Evolutionary conservation across 441 rosid species (phyloP).

Genomic region (Erysimum pusillum): DNA sequence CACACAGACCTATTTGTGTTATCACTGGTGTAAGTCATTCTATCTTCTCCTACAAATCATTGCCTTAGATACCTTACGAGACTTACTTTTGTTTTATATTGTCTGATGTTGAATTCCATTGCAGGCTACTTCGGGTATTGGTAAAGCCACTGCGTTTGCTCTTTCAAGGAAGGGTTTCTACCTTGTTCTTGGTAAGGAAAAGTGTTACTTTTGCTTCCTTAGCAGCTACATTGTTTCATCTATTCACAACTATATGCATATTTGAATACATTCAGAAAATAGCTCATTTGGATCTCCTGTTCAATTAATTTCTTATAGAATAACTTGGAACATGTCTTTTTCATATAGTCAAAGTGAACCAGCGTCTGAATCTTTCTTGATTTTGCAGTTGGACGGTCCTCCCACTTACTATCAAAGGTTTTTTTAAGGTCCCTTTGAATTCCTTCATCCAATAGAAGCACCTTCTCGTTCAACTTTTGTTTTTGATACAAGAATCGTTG

Average conservation of each 20-base stretch:
- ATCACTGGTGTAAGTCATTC: constrained; percentile 78
- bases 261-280: background rate
- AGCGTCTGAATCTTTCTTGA: constrained; percentile 37
- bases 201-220: constrained; percentile 14
- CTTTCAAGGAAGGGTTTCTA: constrained; percentile 80
- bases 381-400: constrained; percentile 81
- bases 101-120: constrained; percentile 31
- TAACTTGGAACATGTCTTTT: constrained; percentile 8
- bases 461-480: background rate
- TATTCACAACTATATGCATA: background rate
- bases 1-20: constrained; percentile 65
- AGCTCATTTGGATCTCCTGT: constrained; percentile 4
- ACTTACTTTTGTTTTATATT: background rate
- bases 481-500: constrained; percentile 17
- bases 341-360: background rate
- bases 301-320: background rate
- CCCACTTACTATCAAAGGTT: constrained; percentile 66
- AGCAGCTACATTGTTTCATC: constrained; percentile 1
- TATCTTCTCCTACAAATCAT: background rate
- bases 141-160: constrained; percentile 79
- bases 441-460: background rate
- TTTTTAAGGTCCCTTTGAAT: background rate
- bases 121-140: constrained; percentile 91
- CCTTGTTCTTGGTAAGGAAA: constrained; percentile 70
- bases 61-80: background rate